phyloP scores from a whole-genome alignment of 768 basidiomycete species.

The Neoboletus brunneissimus region DNA sequence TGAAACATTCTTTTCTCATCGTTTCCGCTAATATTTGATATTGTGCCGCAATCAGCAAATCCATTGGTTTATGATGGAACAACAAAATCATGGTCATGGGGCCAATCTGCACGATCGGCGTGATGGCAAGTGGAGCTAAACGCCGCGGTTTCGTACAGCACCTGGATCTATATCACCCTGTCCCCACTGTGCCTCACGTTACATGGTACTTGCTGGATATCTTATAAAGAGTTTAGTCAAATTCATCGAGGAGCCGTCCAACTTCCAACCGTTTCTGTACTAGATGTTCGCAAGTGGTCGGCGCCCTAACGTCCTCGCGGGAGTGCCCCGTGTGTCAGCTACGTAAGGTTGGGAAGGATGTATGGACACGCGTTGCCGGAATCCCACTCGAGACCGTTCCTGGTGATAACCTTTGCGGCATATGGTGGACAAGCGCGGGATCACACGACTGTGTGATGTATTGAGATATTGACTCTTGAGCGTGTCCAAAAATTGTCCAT shows the following conservation, averaged over 20 bases:
- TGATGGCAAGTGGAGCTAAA: neutral
- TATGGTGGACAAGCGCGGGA: neutral
- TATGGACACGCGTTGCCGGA: neutral
- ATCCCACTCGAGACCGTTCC: no score
- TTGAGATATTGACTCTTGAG: neutral
- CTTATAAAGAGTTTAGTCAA: no score
- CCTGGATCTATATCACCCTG: no score
- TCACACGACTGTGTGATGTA: neutral
- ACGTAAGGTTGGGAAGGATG: no score
- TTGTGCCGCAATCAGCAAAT: neutral
- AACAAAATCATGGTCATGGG: neutral
- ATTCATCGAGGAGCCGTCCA: neutral
- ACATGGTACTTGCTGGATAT: neutral
- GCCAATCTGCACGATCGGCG: neutral
- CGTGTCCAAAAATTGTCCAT: neutral
- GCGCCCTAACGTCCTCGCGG: neutral
- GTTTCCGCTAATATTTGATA: neutral
- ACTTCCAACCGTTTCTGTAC: neutral
- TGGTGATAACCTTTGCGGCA: neutral
- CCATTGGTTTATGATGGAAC: neutral
- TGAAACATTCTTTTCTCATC: neutral
- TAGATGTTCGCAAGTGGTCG: neutral
- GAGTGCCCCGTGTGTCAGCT: neutral
- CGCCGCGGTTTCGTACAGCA: no score
- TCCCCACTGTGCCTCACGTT: neutral